Conservation (phyloP, 2,329 filamentous ascomycete genomes). For the Botrytis tulipae region DNA sequence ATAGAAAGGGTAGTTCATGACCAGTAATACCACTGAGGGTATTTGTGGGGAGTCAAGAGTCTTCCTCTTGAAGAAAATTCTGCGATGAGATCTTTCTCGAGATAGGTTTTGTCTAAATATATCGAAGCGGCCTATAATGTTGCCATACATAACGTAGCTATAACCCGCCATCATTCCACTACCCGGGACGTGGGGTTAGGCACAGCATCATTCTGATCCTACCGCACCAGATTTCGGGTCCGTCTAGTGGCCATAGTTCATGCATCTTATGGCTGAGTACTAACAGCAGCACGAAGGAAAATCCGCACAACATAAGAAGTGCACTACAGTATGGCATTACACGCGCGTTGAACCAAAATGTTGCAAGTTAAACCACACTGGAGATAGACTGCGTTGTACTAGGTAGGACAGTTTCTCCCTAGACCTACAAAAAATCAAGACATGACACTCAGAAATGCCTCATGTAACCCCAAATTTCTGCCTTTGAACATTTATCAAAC, state of each 20-base stretch:
- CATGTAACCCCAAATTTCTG: background rate
- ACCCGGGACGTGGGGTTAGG: background rate
- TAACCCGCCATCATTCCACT: background rate
- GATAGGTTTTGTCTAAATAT: background rate
- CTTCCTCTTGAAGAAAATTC: background rate
- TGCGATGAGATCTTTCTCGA: background rate
- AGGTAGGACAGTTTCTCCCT: background rate
- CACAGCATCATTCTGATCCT: background rate
- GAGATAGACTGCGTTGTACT: background rate
- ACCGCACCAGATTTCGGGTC: constrained; percentile 5
- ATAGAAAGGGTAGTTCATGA: background rate
- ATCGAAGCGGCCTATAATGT: background rate
- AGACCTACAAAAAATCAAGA: background rate
- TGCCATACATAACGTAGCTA: background rate
- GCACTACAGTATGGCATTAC: background rate
- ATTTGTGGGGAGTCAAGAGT: background rate
- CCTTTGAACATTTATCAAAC: background rate
- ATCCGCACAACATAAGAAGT: background rate
- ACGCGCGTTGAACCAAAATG: background rate
- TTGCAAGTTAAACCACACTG: background rate
- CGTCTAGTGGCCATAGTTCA: background rate
- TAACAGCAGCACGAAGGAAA: background rate
- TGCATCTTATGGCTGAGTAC: background rate
- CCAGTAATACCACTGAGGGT: background rate
- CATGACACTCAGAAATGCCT: background rate